Base-by-base conservation (phyloP, 1,139 yeast genomes). In the Geotrichum histeridarum region DNA sequence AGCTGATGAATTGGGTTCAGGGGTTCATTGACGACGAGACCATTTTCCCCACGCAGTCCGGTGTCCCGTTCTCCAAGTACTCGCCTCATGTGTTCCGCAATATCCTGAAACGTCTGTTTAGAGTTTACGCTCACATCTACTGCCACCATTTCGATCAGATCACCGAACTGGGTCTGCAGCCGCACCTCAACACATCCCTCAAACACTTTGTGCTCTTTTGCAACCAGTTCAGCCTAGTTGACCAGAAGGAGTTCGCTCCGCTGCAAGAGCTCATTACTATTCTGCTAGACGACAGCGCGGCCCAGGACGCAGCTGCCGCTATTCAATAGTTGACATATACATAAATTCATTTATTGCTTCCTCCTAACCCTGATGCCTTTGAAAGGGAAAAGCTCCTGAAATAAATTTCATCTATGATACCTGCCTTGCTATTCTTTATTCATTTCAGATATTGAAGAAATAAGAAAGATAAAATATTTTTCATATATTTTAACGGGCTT, bases 121-220 rank as follows among this genome's bases (percentile, higher is more conserved):
- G 99, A 68, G 89, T 93, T n/a, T 93, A 93, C 68, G 98, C 99
- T 2, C 99, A 93, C 72, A 88, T 93, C 47, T 93, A 93, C 70
- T 93, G 99, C 67, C 98, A 93, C 67, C 99, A 93, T 69, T 93
- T 93, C 71, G 96, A 90, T 68, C 96, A 90, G 69, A 86, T 93
- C 54, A 81, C 90, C 45, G 98, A 50, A 22, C 35, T 43, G 41
- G 48, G 53, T 9, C 39, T 50, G 41, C 48, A 43, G 38, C 48
- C 53, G 33, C 96, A 93, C 64, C 77, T 93, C 63, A 93, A 93
- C 68, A 93, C 99, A 4, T 85, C 96, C 64, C 82, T 93, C 66
- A 93, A 94, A 72, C 99, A 93, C 68, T 93, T 89, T 67, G 91
- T 91, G 47, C 76, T 91, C 62, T 93, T 93, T 70, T 81, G 89